Base-by-base conservation (phyloP, 495 filamentous ascomycete species). In the Neurospora tetrasperma region DNA sequence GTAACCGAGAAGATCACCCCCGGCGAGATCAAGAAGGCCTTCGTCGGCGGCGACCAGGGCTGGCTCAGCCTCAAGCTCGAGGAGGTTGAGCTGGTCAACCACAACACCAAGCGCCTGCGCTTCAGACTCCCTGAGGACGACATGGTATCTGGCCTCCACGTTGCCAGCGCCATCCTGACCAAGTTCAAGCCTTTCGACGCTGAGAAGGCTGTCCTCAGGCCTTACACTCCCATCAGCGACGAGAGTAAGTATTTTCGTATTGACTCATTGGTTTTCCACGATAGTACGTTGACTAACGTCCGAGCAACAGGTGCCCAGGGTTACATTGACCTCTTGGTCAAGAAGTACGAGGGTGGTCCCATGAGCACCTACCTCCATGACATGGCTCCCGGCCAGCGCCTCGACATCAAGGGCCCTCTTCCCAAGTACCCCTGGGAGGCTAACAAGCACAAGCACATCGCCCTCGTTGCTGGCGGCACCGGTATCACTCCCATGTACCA, bases 361-460 rank as follows among this genome's bases (percentile, higher is more conserved):
- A 98, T 99, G 96, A 94, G 90, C 70, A 87, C 89, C 73, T 91
- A 97, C 83, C 70, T 99, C 18, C 94, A 98, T 85, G 86, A 86
- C 75, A 88, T 99, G 92, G 85, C 85, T 42, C 89, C 90, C 71
- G 90, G 92, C 76, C 89, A 98, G 81, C 84, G 86, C 42, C 88
- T 99, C 66, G 89, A 93, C 42, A 88, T 98, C 86, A 99, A 99
- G 86, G 96, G 96, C 18, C 96, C 96, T 1, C 88, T 99, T 20
- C 92, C 93, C 73, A 99, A 99, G 84, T 99, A 98, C 84, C 85
- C 89, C 35, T 98, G 94, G 94, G 79, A 88, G 48, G 76, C 92
- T 74, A 99, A 99, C 86, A 98, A 97, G 90, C 96, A 98, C 84
- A 84, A 92, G 42, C 94, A 98, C 84, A 90, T 99, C 80, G 89